Percentiles rank a stretch among this genome's conserved stretches.
Conservation (phyloP, 2,329 filamentous ascomycete genomes). For the Elsinoe fawcettii region DNA sequence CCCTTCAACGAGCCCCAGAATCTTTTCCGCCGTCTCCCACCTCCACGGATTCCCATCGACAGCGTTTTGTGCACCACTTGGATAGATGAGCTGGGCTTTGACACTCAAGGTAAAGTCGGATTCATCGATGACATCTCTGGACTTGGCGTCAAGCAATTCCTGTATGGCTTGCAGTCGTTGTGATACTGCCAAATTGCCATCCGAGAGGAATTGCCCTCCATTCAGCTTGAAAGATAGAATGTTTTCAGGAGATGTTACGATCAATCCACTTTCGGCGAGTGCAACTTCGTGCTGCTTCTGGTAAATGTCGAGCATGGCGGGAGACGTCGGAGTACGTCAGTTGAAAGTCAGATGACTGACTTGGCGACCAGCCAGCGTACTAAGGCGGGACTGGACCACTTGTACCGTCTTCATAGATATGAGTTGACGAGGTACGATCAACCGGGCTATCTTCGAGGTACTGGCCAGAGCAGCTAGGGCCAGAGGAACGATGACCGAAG, state of each 20-base stretch:
- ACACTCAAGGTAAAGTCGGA: slow-evolving; percentile 41
- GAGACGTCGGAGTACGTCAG: slow-evolving; percentile 37
- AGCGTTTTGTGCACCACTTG: slow-evolving; percentile 34
- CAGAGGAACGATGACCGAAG: slow-evolving; percentile 61
- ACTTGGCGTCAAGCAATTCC: slow-evolving; percentile 40
- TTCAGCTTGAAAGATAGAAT: slow-evolving; percentile 58
- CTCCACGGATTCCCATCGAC: slow-evolving; percentile 36
- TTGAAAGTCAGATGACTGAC: slow-evolving; percentile 54
- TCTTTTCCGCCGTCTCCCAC: slow-evolving; percentile 32
- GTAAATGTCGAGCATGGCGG: slow-evolving; percentile 28
- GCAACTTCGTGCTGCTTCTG: slow-evolving; percentile 37
- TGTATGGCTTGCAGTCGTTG: slow-evolving; percentile 46
- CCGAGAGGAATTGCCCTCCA: slow-evolving; percentile 49
- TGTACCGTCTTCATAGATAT: slow-evolving; percentile 53
- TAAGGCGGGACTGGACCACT: slow-evolving; percentile 47
- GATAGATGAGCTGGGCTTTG: slow-evolving; percentile 38
- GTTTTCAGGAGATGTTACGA: slow-evolving; percentile 57
- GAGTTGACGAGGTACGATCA: slow-evolving; percentile 51
- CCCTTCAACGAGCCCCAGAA: slow-evolving; percentile 28
- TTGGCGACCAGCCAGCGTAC: slow-evolving; percentile 47
- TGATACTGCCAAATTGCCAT: slow-evolving; percentile 38
- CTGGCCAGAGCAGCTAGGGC: slow-evolving; percentile 42
- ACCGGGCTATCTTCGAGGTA: slow-evolving; percentile 40
- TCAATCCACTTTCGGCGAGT: slow-evolving; percentile 41
- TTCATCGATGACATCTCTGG: slow-evolving; percentile 59